Conservation (phyloP, 1,139 yeast species). For the Kodamaea arcana region DNA sequence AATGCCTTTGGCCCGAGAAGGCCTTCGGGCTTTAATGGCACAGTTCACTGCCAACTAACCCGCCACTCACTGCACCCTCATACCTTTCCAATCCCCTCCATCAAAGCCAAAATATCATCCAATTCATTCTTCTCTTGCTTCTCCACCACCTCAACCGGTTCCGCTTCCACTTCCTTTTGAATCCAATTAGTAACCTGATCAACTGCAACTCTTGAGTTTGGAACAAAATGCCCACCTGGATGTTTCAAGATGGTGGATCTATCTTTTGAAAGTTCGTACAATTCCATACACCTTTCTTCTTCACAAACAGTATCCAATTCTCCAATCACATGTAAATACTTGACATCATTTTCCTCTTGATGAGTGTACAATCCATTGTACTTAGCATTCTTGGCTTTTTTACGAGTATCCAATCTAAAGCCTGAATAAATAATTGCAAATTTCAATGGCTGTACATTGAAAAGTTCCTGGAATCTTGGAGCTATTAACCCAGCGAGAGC, state of each 20-base stretch:
- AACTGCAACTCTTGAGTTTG: conserved; percentile 61
- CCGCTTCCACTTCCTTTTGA: conserved; percentile 14
- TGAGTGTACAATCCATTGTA: conserved; percentile 28
- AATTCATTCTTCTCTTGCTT: conserved; percentile 22
- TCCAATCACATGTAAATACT: conserved; percentile 72
- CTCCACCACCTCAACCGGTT: conserved; percentile 18
- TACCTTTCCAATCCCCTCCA: conserved; percentile 31
- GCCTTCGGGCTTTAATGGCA: too few relatives aligned
- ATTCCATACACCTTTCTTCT: conserved; percentile 59
- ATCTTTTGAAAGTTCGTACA: conserved; percentile 52
- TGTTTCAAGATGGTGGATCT: conserved; percentile 54
- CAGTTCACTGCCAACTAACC: too few relatives aligned
- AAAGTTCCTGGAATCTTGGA: conserved; percentile 27
- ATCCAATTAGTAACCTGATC: conserved; percentile 60
- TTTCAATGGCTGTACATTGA: conserved; percentile 39
- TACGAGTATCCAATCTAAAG: conserved; percentile 56
- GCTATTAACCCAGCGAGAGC: conserved; percentile 42
- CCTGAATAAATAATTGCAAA: conserved; percentile 79
- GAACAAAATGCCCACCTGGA: conserved; percentile 87
- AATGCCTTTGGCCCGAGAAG: too few relatives aligned
- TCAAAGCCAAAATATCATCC: conserved; percentile 34
- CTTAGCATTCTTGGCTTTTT: conserved; percentile 24
- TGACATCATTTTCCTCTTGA: conserved; percentile 18
- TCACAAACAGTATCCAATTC: conserved; percentile 85
- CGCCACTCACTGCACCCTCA: too few relatives aligned